phyloP scores from a whole-genome alignment of 2,329 filamentous ascomycete genomes.

The Thelonectria olida region DNA sequence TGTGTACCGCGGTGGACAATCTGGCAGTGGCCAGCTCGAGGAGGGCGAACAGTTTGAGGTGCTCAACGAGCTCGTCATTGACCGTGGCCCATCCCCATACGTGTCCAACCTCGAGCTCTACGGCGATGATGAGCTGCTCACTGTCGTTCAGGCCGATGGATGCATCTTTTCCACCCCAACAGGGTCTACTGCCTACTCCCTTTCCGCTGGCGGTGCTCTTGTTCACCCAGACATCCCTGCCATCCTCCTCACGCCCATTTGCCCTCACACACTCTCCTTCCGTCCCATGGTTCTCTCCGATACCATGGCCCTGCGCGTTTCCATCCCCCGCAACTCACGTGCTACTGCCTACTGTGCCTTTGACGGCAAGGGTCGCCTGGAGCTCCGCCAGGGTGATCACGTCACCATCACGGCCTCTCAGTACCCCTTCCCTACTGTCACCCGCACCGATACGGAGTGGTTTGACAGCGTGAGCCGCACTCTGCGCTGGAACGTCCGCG shows the following conservation, averaged over 20 bases:
- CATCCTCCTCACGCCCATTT: conserved; percentile 96
- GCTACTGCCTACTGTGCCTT: conserved; percentile 97
- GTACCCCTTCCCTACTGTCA: conserved; percentile 97
- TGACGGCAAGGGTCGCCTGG: conserved; percentile 94
- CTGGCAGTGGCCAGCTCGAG: conserved; percentile 71
- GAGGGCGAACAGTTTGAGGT: conserved; percentile 98
- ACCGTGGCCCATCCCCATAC: conserved; percentile 94
- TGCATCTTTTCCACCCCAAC: conserved; percentile 98
- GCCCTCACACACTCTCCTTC: conserved; percentile 96
- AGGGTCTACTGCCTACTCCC: conserved; percentile 92
- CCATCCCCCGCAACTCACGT: conserved; percentile 83
- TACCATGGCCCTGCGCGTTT: conserved; percentile 89
- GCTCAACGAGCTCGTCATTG: conserved; percentile 97
- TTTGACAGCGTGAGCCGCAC: conserved; percentile 95
- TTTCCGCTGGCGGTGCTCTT: conserved; percentile 93
- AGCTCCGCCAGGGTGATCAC: conserved; percentile 91
- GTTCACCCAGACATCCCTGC: conserved; percentile 97
- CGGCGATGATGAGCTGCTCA: conserved; percentile 93
- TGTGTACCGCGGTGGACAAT: conserved; percentile 78
- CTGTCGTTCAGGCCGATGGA: conserved; percentile 94
- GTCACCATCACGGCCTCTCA: conserved; percentile 96
- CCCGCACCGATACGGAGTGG: conserved; percentile 91
- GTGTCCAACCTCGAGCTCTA: conserved; percentile 97
- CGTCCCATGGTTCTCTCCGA: conserved; percentile 97
- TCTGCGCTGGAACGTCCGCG: conserved; percentile 92